Evolutionary conservation across 768 basidiomycete genomes (phyloP).

Genomic region (Leccinum boreale): DNA sequence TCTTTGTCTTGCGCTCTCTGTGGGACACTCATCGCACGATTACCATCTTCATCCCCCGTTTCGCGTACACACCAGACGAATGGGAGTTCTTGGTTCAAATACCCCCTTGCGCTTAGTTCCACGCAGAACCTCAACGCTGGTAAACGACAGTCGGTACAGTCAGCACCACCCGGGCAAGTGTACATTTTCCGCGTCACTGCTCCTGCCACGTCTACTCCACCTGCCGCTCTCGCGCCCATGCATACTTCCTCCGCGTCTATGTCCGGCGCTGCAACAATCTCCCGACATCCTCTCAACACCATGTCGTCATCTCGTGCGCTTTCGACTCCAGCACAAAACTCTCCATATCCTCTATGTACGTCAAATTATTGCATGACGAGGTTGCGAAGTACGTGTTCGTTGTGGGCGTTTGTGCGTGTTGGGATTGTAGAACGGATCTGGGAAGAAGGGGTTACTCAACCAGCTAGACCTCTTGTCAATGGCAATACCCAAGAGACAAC

Average conservation of each 20-base stretch:
- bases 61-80: conserved; percentile 39
- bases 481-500: not conserved
- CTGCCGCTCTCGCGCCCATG: conserved; percentile 18
- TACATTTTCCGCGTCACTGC: conserved; percentile 65
- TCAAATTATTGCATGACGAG: conserved; percentile 85
- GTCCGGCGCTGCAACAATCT: conserved; percentile 27
- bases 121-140: conserved; percentile 14
- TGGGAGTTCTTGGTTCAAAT: conserved; percentile 61
- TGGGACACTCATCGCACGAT: conserved; percentile 52
- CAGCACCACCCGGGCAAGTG: conserved; percentile 42
- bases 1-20: conserved; percentile 77
- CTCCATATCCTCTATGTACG: conserved; percentile 67
- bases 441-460: conserved; percentile 66
- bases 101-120: conserved; percentile 38
- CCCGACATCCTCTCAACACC: conserved; percentile 18
- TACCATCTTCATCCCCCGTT: conserved; percentile 28
- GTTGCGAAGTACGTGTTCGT: conserved; percentile 79
- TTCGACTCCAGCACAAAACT: conserved; percentile 21
- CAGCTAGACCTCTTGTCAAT: conserved; percentile 24
- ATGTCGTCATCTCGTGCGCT: conserved; percentile 45
- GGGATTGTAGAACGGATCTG: conserved; percentile 83
- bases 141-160: conserved; percentile 32
- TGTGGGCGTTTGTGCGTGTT: conserved; percentile 86
- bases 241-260: conserved; percentile 31
- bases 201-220: conserved; percentile 22